Evolutionary conservation across 257 asterid genomes (phyloP), one percentile per base, ranked within the genome.

Genomic region (Prunella vulgaris): DNA sequence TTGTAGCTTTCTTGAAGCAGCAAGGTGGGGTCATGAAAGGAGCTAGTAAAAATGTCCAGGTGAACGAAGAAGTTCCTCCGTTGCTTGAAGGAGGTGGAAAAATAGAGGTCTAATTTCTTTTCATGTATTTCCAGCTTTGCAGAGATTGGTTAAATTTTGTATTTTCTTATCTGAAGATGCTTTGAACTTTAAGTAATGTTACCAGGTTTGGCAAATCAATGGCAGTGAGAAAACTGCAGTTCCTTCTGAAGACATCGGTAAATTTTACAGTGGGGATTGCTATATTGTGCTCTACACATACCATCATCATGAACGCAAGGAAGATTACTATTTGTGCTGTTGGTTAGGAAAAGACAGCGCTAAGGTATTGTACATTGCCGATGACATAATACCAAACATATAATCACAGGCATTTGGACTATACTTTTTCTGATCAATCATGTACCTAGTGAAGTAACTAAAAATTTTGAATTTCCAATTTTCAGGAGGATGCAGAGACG

Each of bases 241-340:
- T 68, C 81, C 96, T 30, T 70, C 69, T 58, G 99, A 91, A 73
- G 96, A 91, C 60, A 67, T 85, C 15, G 99, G 99, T 56, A 91
- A 88, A 80, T 94, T 94, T 79, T 94, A 81, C 77, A 77, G 97
- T n/a, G 99, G 99, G 60, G 97, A 94, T 85, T 94, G 99, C 85
- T 94, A 91, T 53, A 78, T 94, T 21, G 83, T 91, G 74, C 95
- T 91, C 66, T 94, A 94, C 76, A 83, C 92, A 10, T 91, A 89
- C 81, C 93, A 91, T 79, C 87, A 95, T 53, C 77, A 80, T 79
- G 99, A 94, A 78, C 83, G 86, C 78, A 94, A 86, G 83, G 99
- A 94, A 75, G 99, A 94, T 72, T 84, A 82, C 79, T 94, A 86
- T 82, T 82, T 94, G 79, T 87, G 96, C 74, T 80, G 80, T 74